phyloP scores from a whole-genome alignment of 2,329 filamentous ascomycete species.

The Talaromyces amestolkiae region DNA sequence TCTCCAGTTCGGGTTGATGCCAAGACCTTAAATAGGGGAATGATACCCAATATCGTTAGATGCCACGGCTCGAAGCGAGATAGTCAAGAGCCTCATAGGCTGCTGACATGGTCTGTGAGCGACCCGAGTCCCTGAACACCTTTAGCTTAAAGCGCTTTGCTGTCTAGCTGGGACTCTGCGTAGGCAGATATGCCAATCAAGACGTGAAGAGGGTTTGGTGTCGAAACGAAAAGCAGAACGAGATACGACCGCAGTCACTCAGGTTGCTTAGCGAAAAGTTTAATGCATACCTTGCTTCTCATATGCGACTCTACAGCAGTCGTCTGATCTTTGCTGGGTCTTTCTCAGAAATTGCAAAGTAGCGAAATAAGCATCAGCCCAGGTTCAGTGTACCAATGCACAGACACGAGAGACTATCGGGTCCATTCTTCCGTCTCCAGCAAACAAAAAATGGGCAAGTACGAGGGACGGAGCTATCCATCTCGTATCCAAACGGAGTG shows the following conservation, averaged over 20 bases:
- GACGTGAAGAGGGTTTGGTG: background rate
- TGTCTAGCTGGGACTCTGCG: background rate
- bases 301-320: background rate
- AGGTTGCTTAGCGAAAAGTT: background rate
- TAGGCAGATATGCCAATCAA: background rate
- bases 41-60: background rate
- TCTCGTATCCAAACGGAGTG: constrained; percentile 10
- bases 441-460: background rate
- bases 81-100: constrained; percentile 9
- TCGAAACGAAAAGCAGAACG: background rate
- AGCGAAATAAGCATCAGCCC: background rate
- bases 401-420: background rate
- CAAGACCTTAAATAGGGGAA: constrained; percentile 1
- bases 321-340: background rate
- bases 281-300: background rate
- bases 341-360: background rate
- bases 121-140: background rate
- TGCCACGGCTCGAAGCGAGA: constrained; percentile 7
- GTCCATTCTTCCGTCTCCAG: background rate
- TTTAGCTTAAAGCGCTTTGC: background rate
- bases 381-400: background rate
- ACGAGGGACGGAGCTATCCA: background rate
- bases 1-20: background rate
- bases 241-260: background rate
- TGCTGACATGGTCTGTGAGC: constrained; percentile 4